A percentile compares a stretch with the other conserved stretches of the same genome.
These are phyloP conservation scores for Cystobasidium sp. DNA, from an alignment of 1,284 basidiomycete genomes.

Conservation along the genomic window DNA sequence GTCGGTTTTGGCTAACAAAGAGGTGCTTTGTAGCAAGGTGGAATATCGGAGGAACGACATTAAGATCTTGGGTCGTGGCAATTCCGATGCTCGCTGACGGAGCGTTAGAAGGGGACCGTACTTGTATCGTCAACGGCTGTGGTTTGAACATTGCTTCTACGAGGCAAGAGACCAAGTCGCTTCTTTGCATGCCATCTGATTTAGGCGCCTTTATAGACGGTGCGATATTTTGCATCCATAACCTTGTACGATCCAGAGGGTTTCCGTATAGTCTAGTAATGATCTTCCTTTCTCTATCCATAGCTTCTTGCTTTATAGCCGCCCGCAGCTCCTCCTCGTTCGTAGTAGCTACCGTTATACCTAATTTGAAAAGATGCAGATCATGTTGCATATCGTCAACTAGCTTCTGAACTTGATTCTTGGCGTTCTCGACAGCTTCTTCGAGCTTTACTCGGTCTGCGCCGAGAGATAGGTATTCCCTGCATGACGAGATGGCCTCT, in stretches of 20 bases:
- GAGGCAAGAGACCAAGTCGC: neutral
- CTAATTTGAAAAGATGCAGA: conserved; percentile 14
- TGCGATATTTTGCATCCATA: neutral
- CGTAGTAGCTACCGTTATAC: neutral
- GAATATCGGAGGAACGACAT: conserved; percentile 23
- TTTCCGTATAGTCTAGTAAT: conserved; percentile 7
- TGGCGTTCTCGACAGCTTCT: neutral
- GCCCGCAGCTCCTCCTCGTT: conserved; percentile 7
- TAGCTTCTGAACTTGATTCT: neutral
- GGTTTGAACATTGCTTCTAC: neutral
- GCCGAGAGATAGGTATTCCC: conserved; percentile 18
- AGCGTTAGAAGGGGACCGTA: neutral
- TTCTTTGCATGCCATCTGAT: neutral
- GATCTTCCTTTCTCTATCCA: conserved; percentile 18
- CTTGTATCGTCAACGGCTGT: conserved; percentile 2
- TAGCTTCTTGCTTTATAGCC: conserved; percentile 10
- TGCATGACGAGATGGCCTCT: conserved; percentile 1
- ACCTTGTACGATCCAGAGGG: neutral
- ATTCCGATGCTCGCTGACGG: neutral
- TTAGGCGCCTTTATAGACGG: too few species aligned
- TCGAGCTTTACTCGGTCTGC: neutral
- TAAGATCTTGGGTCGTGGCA: neutral
- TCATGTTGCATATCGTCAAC: conserved; percentile 30
- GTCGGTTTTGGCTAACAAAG: conserved; percentile 22
- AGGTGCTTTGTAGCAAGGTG: conserved; percentile 24